Evolutionary conservation across 768 basidiomycete genomes (phyloP), one percentile per base, ranked within the genome.

Genomic region (Rossbeevera mucosa): DNA sequence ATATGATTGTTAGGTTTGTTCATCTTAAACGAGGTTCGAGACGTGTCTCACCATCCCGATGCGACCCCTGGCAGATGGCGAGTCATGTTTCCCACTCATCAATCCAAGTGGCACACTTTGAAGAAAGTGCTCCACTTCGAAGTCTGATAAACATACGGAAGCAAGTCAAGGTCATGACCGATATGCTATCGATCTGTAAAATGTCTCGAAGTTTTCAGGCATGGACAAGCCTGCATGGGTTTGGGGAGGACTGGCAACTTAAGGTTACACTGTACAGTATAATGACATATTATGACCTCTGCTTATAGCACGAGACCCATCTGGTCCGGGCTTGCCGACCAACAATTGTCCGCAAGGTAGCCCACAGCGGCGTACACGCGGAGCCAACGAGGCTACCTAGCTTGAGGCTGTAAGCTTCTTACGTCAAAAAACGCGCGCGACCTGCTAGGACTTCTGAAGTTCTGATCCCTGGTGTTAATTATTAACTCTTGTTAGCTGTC

Each of bases 1-100:
- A 84, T 60, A 70, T 88, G 60, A 70, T 86, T 53, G 72, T 88
- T 51, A 79, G 77, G 85, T 86, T 48, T 47, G 57, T 62, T 50
- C 30, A 25, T 51, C 38, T 47, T 40, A 21, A 47, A 47, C 40
- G 54, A 57, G 49, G 42, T 25, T 50, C 2, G 20, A 29, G 21
- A 22, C 44, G 21, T 20, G 30, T 52, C 25, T 41, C 47, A 20
- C 42, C 28, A 38, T 49, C 18, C 7, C 55, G 47, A 60, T 18
- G 42, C 9, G 21, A 36, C 42, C 20, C 40, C n/a, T n/a, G n/a
- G n/a, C 22, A 69, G 68, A 36, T 69, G 68, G 68, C 68, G 70
- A 22, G 65, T 69, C 9, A 54, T 71, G 18, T 69, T 69, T 50
- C n/a, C 53, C 20, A 7, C 53, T 40, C 65, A 71, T 9, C 61